Conservation (phyloP, 371 early-diverging fungal species). For the Rhizopus sp. region DNA sequence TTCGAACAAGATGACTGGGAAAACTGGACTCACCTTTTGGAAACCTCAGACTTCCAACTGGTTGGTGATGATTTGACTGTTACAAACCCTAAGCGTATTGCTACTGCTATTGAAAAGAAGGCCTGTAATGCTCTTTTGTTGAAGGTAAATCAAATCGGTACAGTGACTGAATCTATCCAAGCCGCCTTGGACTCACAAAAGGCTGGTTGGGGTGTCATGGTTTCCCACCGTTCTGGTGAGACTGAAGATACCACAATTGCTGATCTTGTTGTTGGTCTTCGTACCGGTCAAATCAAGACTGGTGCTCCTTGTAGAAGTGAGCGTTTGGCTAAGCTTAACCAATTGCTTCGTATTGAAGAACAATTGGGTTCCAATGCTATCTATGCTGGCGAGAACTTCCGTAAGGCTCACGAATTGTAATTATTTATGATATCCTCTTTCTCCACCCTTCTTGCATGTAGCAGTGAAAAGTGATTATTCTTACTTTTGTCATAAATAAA, state of each 20-base stretch:
- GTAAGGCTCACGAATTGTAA: slow-evolving; percentile 72
- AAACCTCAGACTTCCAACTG: slow-evolving; percentile 78
- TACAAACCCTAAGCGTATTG: slow-evolving; percentile 96
- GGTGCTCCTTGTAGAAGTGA: slow-evolving; percentile 99
- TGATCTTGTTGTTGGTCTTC: slow-evolving; percentile 97
- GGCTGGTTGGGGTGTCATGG: slow-evolving; percentile 99
- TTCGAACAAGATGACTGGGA: slow-evolving; percentile 99
- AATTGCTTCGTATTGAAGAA: slow-evolving; percentile 94
- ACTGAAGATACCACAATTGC: slow-evolving; percentile 99
- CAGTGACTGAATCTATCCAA: slow-evolving; percentile 94
- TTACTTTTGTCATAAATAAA: no score
- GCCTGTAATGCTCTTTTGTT: slow-evolving; percentile 95
- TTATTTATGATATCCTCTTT: slow-evolving; percentile 6
- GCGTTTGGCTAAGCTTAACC: slow-evolving; percentile 98
- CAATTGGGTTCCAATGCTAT: slow-evolving; percentile 78
- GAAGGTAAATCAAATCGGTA: slow-evolving; percentile 99
- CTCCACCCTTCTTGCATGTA: no score
- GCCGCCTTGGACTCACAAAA: slow-evolving; percentile 69
- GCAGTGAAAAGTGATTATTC: no score
- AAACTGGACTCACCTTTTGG: slow-evolving; percentile 84
- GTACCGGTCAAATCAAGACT: slow-evolving; percentile 99
- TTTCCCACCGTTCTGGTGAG: slow-evolving; percentile 99
- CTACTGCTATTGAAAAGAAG: slow-evolving; percentile 91
- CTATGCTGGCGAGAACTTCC: slow-evolving; percentile 96
- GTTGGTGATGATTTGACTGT: slow-evolving; percentile 99